A percentile compares a stretch with the other conserved stretches of the same genome.
phyloP scores from a whole-genome alignment of 2,329 filamentous ascomycete species.

The Trichoderma sp. region DNA sequence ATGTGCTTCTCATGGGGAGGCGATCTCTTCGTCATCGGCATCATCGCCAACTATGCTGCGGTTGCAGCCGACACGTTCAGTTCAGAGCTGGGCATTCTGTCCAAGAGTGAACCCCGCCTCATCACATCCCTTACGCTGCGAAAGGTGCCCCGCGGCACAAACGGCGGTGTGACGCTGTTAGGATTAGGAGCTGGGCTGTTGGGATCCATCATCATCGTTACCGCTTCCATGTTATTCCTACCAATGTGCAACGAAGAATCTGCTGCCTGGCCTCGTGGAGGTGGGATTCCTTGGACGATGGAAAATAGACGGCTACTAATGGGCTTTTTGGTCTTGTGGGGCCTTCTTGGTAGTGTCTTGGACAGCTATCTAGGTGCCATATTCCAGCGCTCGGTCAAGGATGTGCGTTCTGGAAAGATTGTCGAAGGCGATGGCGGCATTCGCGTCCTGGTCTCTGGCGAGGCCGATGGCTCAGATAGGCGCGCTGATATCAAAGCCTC shows the following conservation, averaged over 20 bases:
- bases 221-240: conserved; percentile 64
- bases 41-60: conserved; percentile 83
- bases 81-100: conserved; percentile 91
- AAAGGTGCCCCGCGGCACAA: conserved; percentile 85
- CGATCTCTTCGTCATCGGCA: conserved; percentile 64
- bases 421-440: conserved; percentile 81
- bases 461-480: conserved; percentile 35
- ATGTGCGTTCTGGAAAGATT: conserved; percentile 80
- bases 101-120: conserved; percentile 72
- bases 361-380: conserved; percentile 86
- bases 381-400: conserved; percentile 83
- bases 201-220: conserved; percentile 72
- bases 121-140: conserved; percentile 79
- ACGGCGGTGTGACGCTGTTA: conserved; percentile 80
- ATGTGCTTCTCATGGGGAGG: conserved; percentile 63
- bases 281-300: conserved; percentile 52
- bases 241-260: conserved; percentile 62
- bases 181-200: conserved; percentile 74
- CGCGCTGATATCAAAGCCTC: conserved; percentile 45
- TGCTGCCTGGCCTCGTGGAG: conserved; percentile 42
- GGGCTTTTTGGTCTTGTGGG: conserved; percentile 68
- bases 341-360: conserved; percentile 75
- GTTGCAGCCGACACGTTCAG: conserved; percentile 93
- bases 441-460: conserved; percentile 52
- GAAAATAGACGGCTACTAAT: conserved; percentile 50